Evolutionary conservation across 306 rosid genomes (phyloP).

Genomic region (Hippophae rhamnoides): DNA sequence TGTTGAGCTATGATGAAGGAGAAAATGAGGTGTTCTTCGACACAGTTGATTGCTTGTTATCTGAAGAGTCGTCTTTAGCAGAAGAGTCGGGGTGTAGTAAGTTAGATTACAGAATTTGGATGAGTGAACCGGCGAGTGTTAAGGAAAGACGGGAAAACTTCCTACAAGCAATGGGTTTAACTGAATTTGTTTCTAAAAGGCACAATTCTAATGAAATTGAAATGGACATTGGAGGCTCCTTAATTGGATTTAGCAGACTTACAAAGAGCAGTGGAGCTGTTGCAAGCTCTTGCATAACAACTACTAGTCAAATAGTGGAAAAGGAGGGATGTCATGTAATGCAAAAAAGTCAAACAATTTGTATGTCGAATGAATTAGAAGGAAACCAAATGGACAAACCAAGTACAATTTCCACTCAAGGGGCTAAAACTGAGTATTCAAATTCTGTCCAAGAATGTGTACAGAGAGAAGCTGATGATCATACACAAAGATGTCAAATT

Average conservation of each 20-base stretch:
- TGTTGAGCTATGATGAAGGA: slow-evolving; percentile 57
- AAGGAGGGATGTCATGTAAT: too few relatives aligned
- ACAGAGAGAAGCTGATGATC: slow-evolving; percentile 20
- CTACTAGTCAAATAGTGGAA: slow-evolving; percentile 8
- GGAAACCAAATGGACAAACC: slow-evolving; percentile 9
- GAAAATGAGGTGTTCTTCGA: slow-evolving; percentile 65
- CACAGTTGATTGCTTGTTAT: slow-evolving; percentile 47
- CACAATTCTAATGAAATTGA: slow-evolving; percentile 16
- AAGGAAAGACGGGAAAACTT: slow-evolving; percentile 52
- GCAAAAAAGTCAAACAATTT: background rate
- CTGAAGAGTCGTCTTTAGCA: slow-evolving; percentile 27
- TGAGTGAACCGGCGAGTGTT: slow-evolving; percentile 66
- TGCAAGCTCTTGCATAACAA: slow-evolving; percentile 18
- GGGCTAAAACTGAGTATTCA: background rate
- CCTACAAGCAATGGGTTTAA: slow-evolving; percentile 49
- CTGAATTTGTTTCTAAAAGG: slow-evolving; percentile 24
- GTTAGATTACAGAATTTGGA: slow-evolving; percentile 54
- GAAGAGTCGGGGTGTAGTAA: slow-evolving; percentile 11
- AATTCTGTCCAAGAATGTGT: background rate
- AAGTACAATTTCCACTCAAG: slow-evolving; percentile 11
- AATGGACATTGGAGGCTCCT: slow-evolving; percentile 16
- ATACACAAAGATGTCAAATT: slow-evolving; percentile 19
- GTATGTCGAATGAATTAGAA: slow-evolving; percentile 12
- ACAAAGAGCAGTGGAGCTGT: slow-evolving; percentile 34
- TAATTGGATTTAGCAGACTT: slow-evolving; percentile 35